phyloP scores from a whole-genome alignment of 495 filamentous ascomycete species.

The Viridothelium virens region DNA sequence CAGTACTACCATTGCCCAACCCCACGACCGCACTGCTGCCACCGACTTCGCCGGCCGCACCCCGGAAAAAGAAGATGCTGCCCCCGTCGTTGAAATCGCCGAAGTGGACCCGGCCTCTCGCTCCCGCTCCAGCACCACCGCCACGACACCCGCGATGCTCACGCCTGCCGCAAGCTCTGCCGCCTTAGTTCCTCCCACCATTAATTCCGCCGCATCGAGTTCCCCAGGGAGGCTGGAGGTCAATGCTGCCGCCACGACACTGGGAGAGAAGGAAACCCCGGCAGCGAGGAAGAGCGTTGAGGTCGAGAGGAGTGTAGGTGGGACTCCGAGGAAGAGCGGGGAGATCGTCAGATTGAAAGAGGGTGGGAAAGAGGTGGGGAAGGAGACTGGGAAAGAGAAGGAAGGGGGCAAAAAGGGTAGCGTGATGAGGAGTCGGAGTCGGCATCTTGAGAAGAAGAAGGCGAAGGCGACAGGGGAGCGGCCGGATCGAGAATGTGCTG shows the following conservation, averaged over 20 bases:
- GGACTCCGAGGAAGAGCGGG: too few relatives aligned
- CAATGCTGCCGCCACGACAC: neutral
- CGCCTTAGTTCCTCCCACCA: neutral
- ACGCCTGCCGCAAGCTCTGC: neutral
- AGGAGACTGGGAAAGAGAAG: conserved; percentile 26
- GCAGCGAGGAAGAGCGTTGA: conserved; percentile 36
- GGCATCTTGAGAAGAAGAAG: conserved; percentile 33
- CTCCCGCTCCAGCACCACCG: conserved; percentile 14
- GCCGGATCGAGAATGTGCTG: conserved; percentile 64
- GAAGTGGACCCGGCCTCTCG: conserved; percentile 9
- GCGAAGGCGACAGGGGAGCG: conserved; percentile 36
- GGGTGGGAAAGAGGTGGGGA: too few relatives aligned
- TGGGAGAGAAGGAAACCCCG: too few relatives aligned
- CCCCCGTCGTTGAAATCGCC: neutral
- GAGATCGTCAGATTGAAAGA: too few relatives aligned
- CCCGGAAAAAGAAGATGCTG: conserved; percentile 16
- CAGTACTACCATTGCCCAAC: too few relatives aligned
- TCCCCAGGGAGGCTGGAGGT: neutral
- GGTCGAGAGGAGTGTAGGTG: conserved; percentile 13
- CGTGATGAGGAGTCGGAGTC: conserved; percentile 36
- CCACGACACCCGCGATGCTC: neutral
- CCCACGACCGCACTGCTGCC: neutral
- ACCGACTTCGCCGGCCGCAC: conserved; percentile 14
- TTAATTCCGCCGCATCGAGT: neutral
- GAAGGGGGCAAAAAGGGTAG: conserved; percentile 41